Conservation (phyloP, 2,329 filamentous ascomycete species). For the Rugonectria rugulosa region DNA sequence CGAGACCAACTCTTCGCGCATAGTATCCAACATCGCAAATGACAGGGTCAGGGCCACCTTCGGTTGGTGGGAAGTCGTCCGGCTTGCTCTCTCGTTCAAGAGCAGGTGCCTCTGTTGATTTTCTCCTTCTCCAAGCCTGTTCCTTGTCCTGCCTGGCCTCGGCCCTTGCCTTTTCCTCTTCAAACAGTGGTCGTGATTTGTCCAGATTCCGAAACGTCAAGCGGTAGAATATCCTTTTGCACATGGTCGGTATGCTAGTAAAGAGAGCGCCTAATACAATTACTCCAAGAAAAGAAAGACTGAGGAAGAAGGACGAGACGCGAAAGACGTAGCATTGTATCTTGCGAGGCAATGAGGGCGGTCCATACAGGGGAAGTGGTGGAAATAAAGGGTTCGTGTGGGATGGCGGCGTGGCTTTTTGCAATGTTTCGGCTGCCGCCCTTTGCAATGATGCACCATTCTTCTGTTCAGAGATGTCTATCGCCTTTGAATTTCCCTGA, state of each 20-base stretch:
- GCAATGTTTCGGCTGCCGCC: slow-evolving; percentile 55
- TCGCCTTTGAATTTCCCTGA: slow-evolving; percentile 32
- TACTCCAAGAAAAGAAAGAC: slow-evolving; percentile 76
- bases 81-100: slow-evolving; percentile 53
- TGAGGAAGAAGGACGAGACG: slow-evolving; percentile 75
- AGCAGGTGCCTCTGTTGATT: slow-evolving; percentile 44
- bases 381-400: slow-evolving; percentile 85
- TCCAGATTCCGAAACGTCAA: slow-evolving; percentile 68
- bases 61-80: slow-evolving; percentile 74
- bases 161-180: slow-evolving; percentile 72
- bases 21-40: slow-evolving; percentile 86
- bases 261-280: slow-evolving; percentile 79
- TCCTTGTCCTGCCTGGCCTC: slow-evolving; percentile 64
- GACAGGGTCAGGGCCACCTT: slow-evolving; percentile 81
- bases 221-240: slow-evolving; percentile 58
- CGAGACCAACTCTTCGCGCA: slow-evolving; percentile 84
- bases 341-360: slow-evolving; percentile 70
- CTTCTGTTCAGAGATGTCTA: slow-evolving; percentile 36
- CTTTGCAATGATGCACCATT: slow-evolving; percentile 50
- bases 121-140: slow-evolving; percentile 66
- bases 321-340: slow-evolving; percentile 73
- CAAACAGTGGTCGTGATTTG: slow-evolving; percentile 69
- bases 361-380: slow-evolving; percentile 81
- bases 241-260: slow-evolving; percentile 65
- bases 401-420: slow-evolving; percentile 65